Evolutionary conservation across 352 stramenopile genomes (phyloP).

Genomic region (Phytophthora sp.): DNA sequence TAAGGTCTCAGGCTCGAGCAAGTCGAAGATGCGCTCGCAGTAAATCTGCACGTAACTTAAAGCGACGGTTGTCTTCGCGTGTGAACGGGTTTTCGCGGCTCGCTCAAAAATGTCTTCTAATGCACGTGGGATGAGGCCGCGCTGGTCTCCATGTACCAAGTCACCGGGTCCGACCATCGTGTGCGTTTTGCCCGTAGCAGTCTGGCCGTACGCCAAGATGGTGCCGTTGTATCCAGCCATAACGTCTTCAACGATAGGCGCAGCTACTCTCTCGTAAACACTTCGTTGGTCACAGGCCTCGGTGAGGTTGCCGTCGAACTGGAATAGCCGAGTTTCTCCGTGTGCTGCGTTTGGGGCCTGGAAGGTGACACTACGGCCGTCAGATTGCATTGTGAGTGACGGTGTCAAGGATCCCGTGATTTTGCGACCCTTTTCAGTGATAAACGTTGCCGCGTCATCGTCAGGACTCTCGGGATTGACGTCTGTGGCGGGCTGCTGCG

Average conservation of each 20-base stretch:
- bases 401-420: constrained; percentile 21
- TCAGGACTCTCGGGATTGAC: constrained; percentile 20
- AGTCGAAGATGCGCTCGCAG: constrained; percentile 78
- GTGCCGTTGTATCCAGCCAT: constrained; percentile 73
- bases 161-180: constrained; percentile 68
- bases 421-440: constrained; percentile 61
- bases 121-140: constrained; percentile 65
- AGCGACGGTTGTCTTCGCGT: constrained; percentile 51
- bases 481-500: constrained; percentile 21
- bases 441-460: constrained; percentile 52
- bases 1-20: constrained; percentile 52
- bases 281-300: constrained; percentile 47
- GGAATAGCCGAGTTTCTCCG: constrained; percentile 48
- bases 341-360: constrained; percentile 24
- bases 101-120: constrained; percentile 65
- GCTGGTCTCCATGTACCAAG: constrained; percentile 35
- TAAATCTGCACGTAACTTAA: constrained; percentile 86
- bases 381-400: constrained; percentile 32
- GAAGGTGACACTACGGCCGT: constrained; percentile 40
- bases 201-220: constrained; percentile 75
- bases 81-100: constrained; percentile 33
- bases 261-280: constrained; percentile 60
- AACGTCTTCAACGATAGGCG: constrained; percentile 63
- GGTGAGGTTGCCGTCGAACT: constrained; percentile 60
- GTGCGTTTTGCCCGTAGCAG: constrained; percentile 70